phyloP scores from a whole-genome alignment of 116 monocot species.

The Papilionanthe hybrid region DNA sequence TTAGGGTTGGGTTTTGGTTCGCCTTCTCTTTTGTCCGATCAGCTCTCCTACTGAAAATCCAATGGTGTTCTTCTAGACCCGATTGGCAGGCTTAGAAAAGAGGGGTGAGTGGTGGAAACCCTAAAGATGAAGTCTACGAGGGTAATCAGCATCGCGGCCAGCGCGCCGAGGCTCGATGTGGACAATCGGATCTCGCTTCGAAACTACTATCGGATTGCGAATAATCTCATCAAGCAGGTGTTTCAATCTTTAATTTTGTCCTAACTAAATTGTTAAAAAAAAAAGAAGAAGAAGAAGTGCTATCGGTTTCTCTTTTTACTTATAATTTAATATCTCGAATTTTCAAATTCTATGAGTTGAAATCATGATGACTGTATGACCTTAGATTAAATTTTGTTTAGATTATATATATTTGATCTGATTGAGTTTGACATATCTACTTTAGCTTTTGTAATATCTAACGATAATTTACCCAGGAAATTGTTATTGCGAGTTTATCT shows the following conservation, averaged over 20 bases:
- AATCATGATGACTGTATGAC: neutral
- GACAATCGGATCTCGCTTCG: slow-evolving; percentile 80
- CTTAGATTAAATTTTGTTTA: neutral
- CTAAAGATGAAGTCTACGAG: slow-evolving; percentile 30
- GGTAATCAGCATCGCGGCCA: slow-evolving; percentile 62
- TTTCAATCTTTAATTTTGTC: neutral
- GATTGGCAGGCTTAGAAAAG: neutral
- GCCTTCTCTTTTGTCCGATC: neutral
- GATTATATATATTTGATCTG: neutral
- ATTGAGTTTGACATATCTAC: neutral
- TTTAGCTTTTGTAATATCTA: neutral
- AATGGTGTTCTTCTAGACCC: slow-evolving; percentile 3
- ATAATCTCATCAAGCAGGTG: slow-evolving; percentile 81
- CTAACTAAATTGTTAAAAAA: neutral
- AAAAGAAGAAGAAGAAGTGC: neutral
- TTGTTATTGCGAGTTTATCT: neutral
- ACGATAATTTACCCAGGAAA: neutral
- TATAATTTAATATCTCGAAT: neutral
- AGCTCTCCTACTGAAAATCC: neutral
- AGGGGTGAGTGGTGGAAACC: slow-evolving; percentile 1
- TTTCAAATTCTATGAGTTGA: neutral
- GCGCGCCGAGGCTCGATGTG: slow-evolving; percentile 52
- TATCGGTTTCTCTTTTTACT: neutral
- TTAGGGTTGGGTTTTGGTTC: neutral
- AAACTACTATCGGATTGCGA: slow-evolving; percentile 76